Evolutionary conservation across 176 grass and related monocot genomes (phyloP).

Genomic region (Metroxylon sagu): DNA sequence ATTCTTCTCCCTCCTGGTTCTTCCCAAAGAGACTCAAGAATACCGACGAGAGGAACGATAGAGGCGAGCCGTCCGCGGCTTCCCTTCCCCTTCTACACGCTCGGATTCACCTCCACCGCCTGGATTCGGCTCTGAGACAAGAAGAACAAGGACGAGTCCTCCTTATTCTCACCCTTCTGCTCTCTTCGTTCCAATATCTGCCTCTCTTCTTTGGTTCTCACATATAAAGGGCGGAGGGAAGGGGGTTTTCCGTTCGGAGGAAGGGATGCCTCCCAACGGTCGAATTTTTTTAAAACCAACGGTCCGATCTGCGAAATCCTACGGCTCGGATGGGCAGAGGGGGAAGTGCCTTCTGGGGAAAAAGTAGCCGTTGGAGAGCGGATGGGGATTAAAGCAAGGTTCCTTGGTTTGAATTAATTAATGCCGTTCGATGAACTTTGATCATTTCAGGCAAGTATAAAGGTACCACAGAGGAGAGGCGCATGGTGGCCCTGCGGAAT

Average conservation of each 20-base stretch:
- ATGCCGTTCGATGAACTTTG: no score
- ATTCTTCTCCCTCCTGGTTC: conserved; percentile 7
- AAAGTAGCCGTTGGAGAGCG: conserved; percentile 48
- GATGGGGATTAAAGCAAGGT: no score
- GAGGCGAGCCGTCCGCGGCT: conserved; percentile 38
- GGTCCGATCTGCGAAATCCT: conserved; percentile 33
- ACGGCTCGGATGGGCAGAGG: conserved; percentile 30
- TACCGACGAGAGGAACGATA: conserved; percentile 53
- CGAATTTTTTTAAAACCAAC: conserved; percentile 50
- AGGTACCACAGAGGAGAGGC: no score
- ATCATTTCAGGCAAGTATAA: no score
- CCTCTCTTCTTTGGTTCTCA: not conserved
- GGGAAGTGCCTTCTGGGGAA: not conserved
- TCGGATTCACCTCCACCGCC: conserved; percentile 40
- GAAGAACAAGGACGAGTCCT: conserved; percentile 1
- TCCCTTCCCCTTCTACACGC: conserved; percentile 44
- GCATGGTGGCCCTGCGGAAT: no score
- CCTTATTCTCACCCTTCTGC: conserved; percentile 5
- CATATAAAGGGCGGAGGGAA: conserved; percentile 18
- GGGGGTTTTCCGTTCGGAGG: not conserved
- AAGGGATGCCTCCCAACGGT: conserved; percentile 42
- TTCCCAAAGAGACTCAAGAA: conserved; percentile 41
- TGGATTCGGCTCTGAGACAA: conserved; percentile 19
- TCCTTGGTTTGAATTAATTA: no score
- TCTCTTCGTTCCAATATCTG: not conserved